Percentiles rank a stretch among this genome's conserved stretches.
phyloP scores from a whole-genome alignment of 192 early-diverging fungal genomes.

The Coemansia pectinata region DNA sequence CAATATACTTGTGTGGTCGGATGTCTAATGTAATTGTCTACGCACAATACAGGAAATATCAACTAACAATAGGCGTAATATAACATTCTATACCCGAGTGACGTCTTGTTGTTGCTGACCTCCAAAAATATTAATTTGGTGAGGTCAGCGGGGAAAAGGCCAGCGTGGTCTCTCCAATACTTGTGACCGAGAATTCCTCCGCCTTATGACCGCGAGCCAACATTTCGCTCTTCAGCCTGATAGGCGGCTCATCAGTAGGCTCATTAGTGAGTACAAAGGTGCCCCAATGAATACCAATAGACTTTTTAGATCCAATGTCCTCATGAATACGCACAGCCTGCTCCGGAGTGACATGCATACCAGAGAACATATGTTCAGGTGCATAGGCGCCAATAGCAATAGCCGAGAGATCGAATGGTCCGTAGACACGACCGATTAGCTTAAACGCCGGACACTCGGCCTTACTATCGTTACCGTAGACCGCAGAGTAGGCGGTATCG shows the following conservation, averaged over 20 bases:
- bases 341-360: conserved; percentile 77
- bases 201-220: neutral
- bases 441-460: conserved; percentile 81
- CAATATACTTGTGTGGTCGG: too few relatives aligned
- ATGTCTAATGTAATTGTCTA: neutral
- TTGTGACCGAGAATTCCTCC: conserved; percentile 13
- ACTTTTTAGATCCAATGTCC: conserved; percentile 65
- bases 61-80: neutral
- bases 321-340: conserved; percentile 80
- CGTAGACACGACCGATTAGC: conserved; percentile 74
- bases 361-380: conserved; percentile 67
- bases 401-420: conserved; percentile 71
- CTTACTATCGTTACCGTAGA: conserved; percentile 54
- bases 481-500: conserved; percentile 79
- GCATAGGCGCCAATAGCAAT: conserved; percentile 87
- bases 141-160: neutral
- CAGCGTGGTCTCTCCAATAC: conserved; percentile 57
- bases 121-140: neutral
- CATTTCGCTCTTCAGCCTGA: conserved; percentile 20
- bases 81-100: neutral
- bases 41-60: neutral
- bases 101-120: neutral
- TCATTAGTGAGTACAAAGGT: conserved; percentile 79
- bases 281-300: conserved; percentile 85
- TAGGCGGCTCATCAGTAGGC: conserved; percentile 66